These are phyloP conservation scores for Danielia oregonensis DNA, from an alignment of 805 yeast genomes.

Conservation along the genomic window DNA sequence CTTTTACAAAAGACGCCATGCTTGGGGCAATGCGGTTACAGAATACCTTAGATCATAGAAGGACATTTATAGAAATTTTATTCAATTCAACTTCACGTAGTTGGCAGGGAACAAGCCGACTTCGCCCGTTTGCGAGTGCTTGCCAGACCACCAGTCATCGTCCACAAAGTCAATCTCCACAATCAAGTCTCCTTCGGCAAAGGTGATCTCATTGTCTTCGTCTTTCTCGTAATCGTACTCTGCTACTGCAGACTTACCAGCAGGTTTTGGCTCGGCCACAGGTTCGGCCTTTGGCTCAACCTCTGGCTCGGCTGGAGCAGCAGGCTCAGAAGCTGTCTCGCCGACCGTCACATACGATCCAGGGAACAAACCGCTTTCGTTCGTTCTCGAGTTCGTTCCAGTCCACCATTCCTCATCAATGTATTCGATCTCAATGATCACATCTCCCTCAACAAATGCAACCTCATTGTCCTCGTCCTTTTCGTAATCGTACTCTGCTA, in stretches of 20 bases:
- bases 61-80: not conserved
- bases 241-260: constrained; percentile 51
- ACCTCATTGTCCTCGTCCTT: constrained; percentile 78
- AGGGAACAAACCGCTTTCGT: constrained; percentile 54
- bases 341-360: constrained; percentile 46
- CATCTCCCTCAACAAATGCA: constrained; percentile 62
- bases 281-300: constrained; percentile 13
- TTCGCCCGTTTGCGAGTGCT: constrained; percentile 59
- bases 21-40: constrained; percentile 37
- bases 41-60: constrained; percentile 1
- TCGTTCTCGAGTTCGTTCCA: constrained; percentile 39
- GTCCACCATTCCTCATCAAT: constrained; percentile 76
- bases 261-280: constrained; percentile 13
- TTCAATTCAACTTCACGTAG: constrained; percentile 50
- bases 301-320: constrained; percentile 12
- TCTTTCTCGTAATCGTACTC: constrained; percentile 82
- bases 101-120: constrained; percentile 89
- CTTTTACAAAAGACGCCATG: constrained; percentile 31
- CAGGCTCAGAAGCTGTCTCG: constrained; percentile 11
- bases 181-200: constrained; percentile 79
- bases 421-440: constrained; percentile 60
- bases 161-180: constrained; percentile 83
- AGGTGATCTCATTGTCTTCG: constrained; percentile 87
- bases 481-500: constrained; percentile 77
- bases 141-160: constrained; percentile 98